phyloP scores from a whole-genome alignment of 108 stramenopile genomes.

The Cyclotella cryptica region DNA sequence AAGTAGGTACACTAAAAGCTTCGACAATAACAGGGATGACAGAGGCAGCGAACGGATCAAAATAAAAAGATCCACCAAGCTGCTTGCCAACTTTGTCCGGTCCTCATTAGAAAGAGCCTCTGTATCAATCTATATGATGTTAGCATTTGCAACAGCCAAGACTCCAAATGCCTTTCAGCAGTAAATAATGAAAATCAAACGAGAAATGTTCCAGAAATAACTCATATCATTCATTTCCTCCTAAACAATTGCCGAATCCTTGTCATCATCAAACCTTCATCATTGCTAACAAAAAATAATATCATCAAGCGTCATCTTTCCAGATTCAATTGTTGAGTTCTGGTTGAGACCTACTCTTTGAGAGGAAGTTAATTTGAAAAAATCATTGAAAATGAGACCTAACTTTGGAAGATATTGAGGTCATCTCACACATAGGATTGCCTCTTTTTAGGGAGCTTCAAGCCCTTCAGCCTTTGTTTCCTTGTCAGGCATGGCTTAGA shows the following conservation, averaged over 20 bases:
- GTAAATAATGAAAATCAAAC: neutral
- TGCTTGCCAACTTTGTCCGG: neutral
- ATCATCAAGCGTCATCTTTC: slow-evolving; percentile 6
- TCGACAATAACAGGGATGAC: neutral
- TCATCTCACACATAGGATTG: neutral
- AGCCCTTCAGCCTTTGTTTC: neutral
- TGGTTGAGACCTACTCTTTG: neutral
- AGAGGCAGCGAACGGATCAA: neutral
- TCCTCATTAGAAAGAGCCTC: neutral
- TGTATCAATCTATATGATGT: neutral
- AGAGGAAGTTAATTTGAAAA: neutral
- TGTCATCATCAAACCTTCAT: neutral
- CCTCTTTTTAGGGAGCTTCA: slow-evolving; percentile 4
- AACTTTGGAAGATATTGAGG: neutral
- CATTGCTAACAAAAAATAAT: slow-evolving; percentile 9
- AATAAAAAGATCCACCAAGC: neutral
- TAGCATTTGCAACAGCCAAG: neutral
- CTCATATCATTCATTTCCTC: neutral
- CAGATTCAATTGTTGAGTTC: neutral
- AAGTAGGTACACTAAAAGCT: neutral
- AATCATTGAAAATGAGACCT: neutral
- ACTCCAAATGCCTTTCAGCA: neutral
- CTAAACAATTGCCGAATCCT: neutral
- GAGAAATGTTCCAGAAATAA: neutral
- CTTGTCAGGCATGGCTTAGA: slow-evolving; percentile 7